phyloP scores from a whole-genome alignment of 164 flowering plant species.

The Stephania cephalantha region DNA sequence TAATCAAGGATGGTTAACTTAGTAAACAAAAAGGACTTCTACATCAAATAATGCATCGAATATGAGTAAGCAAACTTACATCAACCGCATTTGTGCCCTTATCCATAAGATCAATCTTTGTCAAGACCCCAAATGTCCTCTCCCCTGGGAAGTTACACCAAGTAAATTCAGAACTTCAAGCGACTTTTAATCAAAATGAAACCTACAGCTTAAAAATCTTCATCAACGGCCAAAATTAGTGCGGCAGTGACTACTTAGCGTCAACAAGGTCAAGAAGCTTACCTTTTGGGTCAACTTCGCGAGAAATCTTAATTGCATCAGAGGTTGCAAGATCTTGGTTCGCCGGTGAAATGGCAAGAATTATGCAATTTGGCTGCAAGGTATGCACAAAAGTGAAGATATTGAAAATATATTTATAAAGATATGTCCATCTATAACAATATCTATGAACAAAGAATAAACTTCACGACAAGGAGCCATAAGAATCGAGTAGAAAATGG shows the following conservation, averaged over 20 bases:
- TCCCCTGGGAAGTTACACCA: constrained; percentile 45
- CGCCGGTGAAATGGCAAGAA: constrained; percentile 92
- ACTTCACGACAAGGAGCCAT: too few species aligned
- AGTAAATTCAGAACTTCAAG: not conserved
- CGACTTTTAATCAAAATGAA: not conserved
- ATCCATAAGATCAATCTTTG: constrained; percentile 97
- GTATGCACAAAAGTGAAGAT: constrained; percentile 1
- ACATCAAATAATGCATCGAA: not conserved
- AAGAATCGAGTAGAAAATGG: not conserved
- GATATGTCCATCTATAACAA: too few species aligned
- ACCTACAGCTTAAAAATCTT: not conserved
- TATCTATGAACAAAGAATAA: not conserved
- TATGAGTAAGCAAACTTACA: constrained; percentile 38
- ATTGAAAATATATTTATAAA: not conserved
- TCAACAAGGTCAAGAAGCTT: not conserved
- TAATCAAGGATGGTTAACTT: not conserved
- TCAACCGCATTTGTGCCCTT: constrained; percentile 96
- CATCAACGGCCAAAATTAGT: not conserved
- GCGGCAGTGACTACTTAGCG: not conserved
- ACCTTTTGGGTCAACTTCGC: constrained; percentile 97
- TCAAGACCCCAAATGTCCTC: constrained; percentile 85
- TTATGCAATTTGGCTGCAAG: constrained; percentile 88
- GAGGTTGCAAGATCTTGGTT: constrained; percentile 99
- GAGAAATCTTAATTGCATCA: constrained; percentile 92
- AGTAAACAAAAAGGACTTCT: not conserved